Conservation (phyloP, 495 filamentous ascomycete species). For the Hypoxylon intermedium region DNA sequence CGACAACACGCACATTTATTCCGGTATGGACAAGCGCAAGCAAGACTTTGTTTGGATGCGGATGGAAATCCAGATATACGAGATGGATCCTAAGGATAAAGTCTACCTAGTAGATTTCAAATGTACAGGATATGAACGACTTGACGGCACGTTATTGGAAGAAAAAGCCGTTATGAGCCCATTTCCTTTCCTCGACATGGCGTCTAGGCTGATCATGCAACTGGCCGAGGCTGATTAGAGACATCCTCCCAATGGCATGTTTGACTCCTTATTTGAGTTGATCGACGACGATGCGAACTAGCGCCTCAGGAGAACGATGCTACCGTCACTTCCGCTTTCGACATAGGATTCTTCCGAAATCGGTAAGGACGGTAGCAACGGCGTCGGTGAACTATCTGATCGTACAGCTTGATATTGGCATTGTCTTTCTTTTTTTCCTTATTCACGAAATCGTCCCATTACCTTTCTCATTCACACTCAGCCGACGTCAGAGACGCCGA, state of each 20-base stretch:
- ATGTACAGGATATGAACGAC: constrained; percentile 94
- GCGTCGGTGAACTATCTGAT: too few species aligned
- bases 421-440: constrained; percentile 1
- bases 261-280: neutral
- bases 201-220: constrained; percentile 75
- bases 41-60: constrained; percentile 76
- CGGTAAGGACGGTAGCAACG: neutral
- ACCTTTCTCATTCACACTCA: constrained; percentile 13
- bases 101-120: constrained; percentile 99
- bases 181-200: constrained; percentile 81
- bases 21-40: constrained; percentile 51
- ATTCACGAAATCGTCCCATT: constrained; percentile 8
- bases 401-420: neutral
- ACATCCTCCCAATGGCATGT: constrained; percentile 5
- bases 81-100: constrained; percentile 76
- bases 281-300: constrained; percentile 2
- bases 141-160: constrained; percentile 62
- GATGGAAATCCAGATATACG: constrained; percentile 95
- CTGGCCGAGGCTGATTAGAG: constrained; percentile 69
- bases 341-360: neutral
- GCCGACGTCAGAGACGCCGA: neutral
- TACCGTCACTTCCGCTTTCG: neutral
- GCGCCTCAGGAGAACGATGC: neutral
- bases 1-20: constrained; percentile 43
- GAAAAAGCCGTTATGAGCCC: constrained; percentile 79